A percentile compares a stretch with the other conserved stretches of the same genome.
phyloP scores from a whole-genome alignment of 73 alveolate genomes.

The Tetrahymena borealis region DNA sequence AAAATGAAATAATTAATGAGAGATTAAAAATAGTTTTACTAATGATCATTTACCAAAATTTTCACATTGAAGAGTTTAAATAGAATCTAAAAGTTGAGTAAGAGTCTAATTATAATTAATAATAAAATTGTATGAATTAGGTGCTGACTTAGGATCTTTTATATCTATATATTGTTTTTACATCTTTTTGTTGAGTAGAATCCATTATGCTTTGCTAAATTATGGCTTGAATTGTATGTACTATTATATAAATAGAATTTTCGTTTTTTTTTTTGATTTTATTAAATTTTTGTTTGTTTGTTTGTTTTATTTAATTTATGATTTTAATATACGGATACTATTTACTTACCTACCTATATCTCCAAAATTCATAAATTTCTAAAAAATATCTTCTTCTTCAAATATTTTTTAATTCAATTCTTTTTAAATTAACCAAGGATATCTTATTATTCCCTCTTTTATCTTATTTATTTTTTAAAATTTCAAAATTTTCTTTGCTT shows the following conservation, averaged over 20 bases:
- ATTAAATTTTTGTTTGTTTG: no score
- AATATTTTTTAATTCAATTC: neutral
- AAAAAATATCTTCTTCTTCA: neutral
- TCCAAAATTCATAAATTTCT: neutral
- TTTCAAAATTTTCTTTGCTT: no score
- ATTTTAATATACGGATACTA: neutral
- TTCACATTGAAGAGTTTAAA: neutral
- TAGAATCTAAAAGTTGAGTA: neutral
- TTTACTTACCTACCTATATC: neutral
- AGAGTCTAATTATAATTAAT: neutral
- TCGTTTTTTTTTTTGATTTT: neutral
- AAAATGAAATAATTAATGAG: neutral
- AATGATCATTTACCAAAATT: neutral
- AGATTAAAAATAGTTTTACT: no score
- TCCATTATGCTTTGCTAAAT: neutral
- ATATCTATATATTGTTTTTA: neutral
- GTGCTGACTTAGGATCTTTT: neutral
- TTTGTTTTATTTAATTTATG: neutral
- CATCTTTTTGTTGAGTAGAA: neutral
- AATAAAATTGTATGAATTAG: neutral
- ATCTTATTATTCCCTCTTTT: no score
- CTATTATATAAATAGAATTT: neutral
- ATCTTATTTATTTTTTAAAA: no score
- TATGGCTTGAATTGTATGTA: no score
- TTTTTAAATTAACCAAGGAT: no score